Evolutionary conservation across 2,329 filamentous ascomycete species (phyloP), one percentile per base, ranked within the genome.

Genomic region (Didymella keratinophila): DNA sequence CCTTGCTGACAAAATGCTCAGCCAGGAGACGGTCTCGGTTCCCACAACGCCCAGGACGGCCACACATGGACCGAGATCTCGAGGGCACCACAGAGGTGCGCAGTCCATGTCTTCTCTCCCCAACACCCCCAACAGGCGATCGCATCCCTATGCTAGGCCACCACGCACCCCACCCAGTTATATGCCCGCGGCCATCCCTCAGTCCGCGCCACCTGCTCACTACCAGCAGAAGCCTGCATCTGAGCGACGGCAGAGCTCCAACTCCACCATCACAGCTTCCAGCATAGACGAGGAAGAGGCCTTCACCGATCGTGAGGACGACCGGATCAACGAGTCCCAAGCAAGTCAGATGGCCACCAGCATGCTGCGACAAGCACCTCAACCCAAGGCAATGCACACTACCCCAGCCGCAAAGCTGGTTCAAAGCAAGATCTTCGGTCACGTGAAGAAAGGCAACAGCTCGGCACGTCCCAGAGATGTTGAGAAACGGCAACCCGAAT

Each of bases 91-190:
- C 18, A 87, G 92, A 65, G 91, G 89, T 58, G 86, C 88, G 28
- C 92, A 96, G 73, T 95, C 92, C 43, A 82, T 96, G 74, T 96
- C 93, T 0, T 95, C 93, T 1, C 81, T 97, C 5, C 92, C 92
- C 8, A 87, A 87, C 6, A 96, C 92, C 2, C 92, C 92, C 10
- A 80, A 81, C 42, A 83, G 86, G 14, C 78, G 66, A 39, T 62
- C 48, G 87, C 89, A 47, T 86, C 84, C 66, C 80, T 90, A 73
- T 77, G 71, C 76, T 36, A 72, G 90, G 11, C 84, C 89, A 2
- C 69, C 86, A 81, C 61, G 87, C 20, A 79, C 77, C 34, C 77
- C 77, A 2, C 75, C 73, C 9, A 67, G 60, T 30, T 75, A 71
- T 52, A 49, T 69, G 21, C 65, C 77, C 56, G 58, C 70, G 66